phyloP scores from a whole-genome alignment of 2,329 filamentous ascomycete genomes.

The Macrophomina tecta region DNA sequence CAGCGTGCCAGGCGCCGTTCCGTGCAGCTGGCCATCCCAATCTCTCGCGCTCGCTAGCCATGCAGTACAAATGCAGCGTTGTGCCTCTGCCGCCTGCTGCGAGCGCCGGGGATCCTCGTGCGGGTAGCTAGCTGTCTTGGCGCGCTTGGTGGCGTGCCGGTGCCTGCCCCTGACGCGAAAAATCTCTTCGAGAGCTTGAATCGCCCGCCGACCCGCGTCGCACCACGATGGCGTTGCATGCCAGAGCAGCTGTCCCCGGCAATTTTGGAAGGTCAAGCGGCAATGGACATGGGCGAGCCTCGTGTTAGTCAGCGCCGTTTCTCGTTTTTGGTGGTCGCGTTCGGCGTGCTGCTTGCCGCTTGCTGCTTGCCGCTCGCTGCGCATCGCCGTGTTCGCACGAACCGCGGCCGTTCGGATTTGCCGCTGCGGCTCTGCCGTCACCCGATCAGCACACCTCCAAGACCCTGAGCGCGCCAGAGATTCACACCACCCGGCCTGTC shows the following conservation, averaged over 20 bases:
- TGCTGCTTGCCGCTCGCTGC: background rate
- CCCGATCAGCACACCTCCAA: conserved; percentile 10
- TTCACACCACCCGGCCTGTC: conserved; percentile 20
- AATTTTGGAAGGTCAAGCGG: conserved; percentile 9
- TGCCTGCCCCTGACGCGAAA: conserved; percentile 16
- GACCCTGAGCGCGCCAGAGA: conserved; percentile 13
- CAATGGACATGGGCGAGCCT: background rate
- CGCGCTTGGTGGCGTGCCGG: conserved; percentile 11
- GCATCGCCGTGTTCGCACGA: conserved; percentile 2
- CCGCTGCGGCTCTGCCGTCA: conserved; percentile 15
- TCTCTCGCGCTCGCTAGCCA: conserved; percentile 8
- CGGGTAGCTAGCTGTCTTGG: conserved; percentile 20
- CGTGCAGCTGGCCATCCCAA: conserved; percentile 7
- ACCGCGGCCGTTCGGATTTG: background rate
- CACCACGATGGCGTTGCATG: conserved; percentile 5
- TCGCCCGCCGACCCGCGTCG: conserved; percentile 17
- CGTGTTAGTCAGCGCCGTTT: background rate
- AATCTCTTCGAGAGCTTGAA: conserved; percentile 12
- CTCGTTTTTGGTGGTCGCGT: background rate
- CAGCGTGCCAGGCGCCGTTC: background rate
- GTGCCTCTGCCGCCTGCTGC: background rate
- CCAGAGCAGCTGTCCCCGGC: background rate
- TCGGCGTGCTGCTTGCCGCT: background rate
- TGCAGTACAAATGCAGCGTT: conserved; percentile 15
- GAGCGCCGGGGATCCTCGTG: conserved; percentile 19